These are phyloP conservation scores for Saccharomyces eubayanus DNA, from an alignment of 805 yeast genomes.

Conservation along the genomic window DNA sequence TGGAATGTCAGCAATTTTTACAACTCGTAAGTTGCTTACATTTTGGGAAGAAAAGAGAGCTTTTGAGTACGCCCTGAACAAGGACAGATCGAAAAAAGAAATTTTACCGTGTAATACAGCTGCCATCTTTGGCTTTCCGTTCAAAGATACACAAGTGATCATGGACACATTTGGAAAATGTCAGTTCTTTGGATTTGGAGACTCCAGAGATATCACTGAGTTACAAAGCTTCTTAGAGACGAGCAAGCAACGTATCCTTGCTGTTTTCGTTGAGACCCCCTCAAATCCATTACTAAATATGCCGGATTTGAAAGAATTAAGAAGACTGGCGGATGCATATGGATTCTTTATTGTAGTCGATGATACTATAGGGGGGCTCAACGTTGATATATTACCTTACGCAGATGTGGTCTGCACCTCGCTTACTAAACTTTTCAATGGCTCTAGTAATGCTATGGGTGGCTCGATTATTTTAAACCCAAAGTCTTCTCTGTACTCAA, in stretches of 20 bases:
- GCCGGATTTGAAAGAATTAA: conserved; percentile 59
- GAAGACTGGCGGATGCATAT: conserved; percentile 52
- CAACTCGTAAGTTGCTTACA: conserved; percentile 45
- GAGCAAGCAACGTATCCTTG: conserved; percentile 47
- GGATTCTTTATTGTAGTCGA: conserved; percentile 72
- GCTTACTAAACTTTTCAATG: conserved; percentile 83
- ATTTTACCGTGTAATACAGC: conserved; percentile 22
- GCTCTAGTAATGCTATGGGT: conserved; percentile 93
- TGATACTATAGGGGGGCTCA: conserved; percentile 71
- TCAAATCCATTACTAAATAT: conserved; percentile 80
- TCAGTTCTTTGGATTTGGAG: conserved; percentile 75
- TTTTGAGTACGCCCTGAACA: background rate
- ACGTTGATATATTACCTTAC: conserved; percentile 65
- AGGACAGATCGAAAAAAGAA: background rate
- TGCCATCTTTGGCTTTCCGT: conserved; percentile 88
- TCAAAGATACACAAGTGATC: conserved; percentile 80
- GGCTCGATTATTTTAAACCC: conserved; percentile 75
- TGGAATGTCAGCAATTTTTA: conserved; percentile 84
- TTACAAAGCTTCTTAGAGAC: conserved; percentile 47
- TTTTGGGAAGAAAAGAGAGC: conserved; percentile 6
- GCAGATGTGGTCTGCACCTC: conserved; percentile 81
- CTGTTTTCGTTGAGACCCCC: conserved; percentile 82
- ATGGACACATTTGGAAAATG: conserved; percentile 77
- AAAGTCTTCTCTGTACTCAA: conserved; percentile 38
- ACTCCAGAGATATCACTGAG: conserved; percentile 54